These are phyloP conservation scores for Diaporthe vaccinii DNA, from an alignment of 2,329 filamentous ascomycete genomes.

Conservation along the genomic window DNA sequence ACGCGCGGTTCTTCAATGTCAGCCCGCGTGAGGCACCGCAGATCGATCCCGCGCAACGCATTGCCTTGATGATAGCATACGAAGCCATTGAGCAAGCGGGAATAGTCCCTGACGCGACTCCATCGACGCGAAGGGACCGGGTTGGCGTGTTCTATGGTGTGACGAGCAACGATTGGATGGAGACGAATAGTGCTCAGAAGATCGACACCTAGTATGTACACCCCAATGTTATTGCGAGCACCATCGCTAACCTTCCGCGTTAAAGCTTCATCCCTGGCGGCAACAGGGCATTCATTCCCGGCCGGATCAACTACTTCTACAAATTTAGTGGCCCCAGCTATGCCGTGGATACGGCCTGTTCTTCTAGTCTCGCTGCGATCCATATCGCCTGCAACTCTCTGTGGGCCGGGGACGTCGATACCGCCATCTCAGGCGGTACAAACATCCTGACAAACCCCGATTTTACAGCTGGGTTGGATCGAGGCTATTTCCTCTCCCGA, in stretches of 20 bases:
- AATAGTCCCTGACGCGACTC: conserved; percentile 42
- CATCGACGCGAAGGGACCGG: conserved; percentile 56
- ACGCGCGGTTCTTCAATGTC: conserved; percentile 39
- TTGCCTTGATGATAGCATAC: conserved; percentile 35
- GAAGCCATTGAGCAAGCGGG: conserved; percentile 60
- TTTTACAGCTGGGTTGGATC: conserved; percentile 72
- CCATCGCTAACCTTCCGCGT: not conserved
- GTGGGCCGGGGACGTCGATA: conserved; percentile 73
- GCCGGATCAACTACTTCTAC: conserved; percentile 54
- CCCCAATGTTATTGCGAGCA: not conserved
- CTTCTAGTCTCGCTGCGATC: conserved; percentile 52
- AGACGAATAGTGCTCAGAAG: conserved; percentile 67
- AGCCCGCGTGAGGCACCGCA: conserved; percentile 35
- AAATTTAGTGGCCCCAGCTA: conserved; percentile 51
- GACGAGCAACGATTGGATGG: conserved; percentile 68
- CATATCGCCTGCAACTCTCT: conserved; percentile 64
- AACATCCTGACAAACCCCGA: conserved; percentile 75
- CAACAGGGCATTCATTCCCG: conserved; percentile 48
- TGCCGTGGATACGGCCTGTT: conserved; percentile 57
- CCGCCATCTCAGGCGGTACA: conserved; percentile 72
- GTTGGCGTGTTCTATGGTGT: conserved; percentile 76
- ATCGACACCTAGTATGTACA: conserved; percentile 48
- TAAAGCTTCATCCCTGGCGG: conserved; percentile 58
- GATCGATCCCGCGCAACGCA: conserved; percentile 38
- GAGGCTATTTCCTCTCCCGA: conserved; percentile 71